Base-by-base conservation (phyloP, 352 stramenopile genomes). In the Phytophthora pseudosyringae region DNA sequence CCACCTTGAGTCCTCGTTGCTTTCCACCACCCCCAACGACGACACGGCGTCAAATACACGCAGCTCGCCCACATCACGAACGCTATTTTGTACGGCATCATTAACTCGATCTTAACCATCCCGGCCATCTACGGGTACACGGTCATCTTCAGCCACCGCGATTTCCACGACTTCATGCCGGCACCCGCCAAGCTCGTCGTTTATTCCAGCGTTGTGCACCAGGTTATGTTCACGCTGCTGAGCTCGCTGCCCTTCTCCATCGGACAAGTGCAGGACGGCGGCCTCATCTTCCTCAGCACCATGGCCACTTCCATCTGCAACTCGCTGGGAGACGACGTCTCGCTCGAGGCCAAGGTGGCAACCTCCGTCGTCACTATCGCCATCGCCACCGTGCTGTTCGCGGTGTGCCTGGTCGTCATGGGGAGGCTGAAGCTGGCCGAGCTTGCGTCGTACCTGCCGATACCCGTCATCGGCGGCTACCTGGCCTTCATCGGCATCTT, bases 401-500 rank as follows among this genome's bases (percentile, higher is more conserved):
- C 97, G 5, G 35, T 92, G 2, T 91, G 86, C 13, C 86, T 99
- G 28, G 88, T 99, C 8, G 60, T 97, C 10, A 89, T 99, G 62
- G 97, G 97, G 0, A 89, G 86, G 55, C 85, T 98, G 40, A 88
- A 88, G 67, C 81, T 99, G 32, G 98, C 97, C 4, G 84, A 84
- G 0, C 88, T 98, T 25, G 96, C 98, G 26, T 97, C 97, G 60
- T 96, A 99, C 64, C 70, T 99, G 45, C 98, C 98, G 2, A 98
- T 98, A 69, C 95, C 91, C 21, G 98, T 99, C 2, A 85, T 99
- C 35, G 97, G 95, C 21, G 98, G 98, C 25, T 99, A 99, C 76
- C 71, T 99, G 26, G 97, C 96, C 5, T 98, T 97, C 72, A 98
- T 98, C 63, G 97, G 98, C n/a, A 96, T 98, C 45, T 99, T 99